Evolutionary conservation across 1,284 basidiomycete genomes (phyloP), one percentile per base, ranked within the genome.

Genomic region (Ganoderma lingzhi): DNA sequence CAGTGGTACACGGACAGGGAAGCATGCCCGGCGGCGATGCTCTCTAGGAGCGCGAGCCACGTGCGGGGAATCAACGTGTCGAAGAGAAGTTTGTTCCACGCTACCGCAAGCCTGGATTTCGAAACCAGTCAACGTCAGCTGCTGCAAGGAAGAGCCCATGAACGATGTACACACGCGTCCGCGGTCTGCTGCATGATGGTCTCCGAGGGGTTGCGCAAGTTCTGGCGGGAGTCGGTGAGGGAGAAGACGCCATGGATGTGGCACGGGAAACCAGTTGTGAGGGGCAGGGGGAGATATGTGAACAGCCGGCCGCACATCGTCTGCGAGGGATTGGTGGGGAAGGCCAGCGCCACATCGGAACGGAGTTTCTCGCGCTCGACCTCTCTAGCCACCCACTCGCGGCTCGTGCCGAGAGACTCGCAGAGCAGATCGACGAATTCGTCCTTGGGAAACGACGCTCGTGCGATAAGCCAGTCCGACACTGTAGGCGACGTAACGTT

Each of bases 161-260:
- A 19, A 15, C 12, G 23, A 35, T 44, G 82, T 71, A 79, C 84
- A 45, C 75, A 87, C 86, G 80, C 79, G 68, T 86, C 84, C 59
- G 78, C 78, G 0, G 81, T 81, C 12, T 73, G 72, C 0, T 79
- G 78, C 28, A 84, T 75, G 2, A 84, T 83, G 1, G 76, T 79
- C 66, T 86, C 85, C 10, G 80, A 78, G 5, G 76, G 70, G 66
- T 87, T 87, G 28, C 82, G 77, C 12, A 87, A 75, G 62, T 84
- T 80, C 67, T 87, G 85, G 28, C 86, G 77, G 1, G 83, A 83
- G 23, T 80, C 78, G 0, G 85, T 85, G 17, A 87, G 76, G 0
- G 85, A 83, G 68, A 88, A 87, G 0, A 84, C 70, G 0, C 79
- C 83, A 71, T 88, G 84, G 10, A 87, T 71, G 65, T 87, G 85